Base-by-base conservation (phyloP, 257 asterid genomes). In the Solanum verrucosum region DNA sequence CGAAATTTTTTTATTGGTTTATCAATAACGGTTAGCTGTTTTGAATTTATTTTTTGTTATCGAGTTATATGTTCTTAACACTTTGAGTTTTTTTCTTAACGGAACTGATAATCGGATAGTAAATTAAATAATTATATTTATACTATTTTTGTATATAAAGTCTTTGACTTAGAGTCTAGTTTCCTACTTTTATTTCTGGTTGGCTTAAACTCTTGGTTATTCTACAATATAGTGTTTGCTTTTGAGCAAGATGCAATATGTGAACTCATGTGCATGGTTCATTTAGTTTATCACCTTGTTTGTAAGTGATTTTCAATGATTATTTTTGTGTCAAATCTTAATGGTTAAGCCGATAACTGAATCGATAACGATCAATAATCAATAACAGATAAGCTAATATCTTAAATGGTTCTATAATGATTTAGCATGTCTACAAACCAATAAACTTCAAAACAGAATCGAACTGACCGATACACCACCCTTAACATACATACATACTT, bases 1-100 rank as follows among this genome's bases (percentile, higher is more conserved):
- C 25, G 1, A 18, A 6, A 6, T 0, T 0, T 0, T 0, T 1
- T 56, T 21, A 20, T 56, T 56, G 2, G 25, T 56, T 56, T 56
- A 56, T 56, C 25, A 20, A 56, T 56, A 21, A 56, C 25, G 1
- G 25, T 20, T 56, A 56, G 65, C 10, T 7, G 11, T 56, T 56
- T 56, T 56, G 65, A 20, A 56, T 56, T 20, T 56, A 20, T 7
- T 20, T 20, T 56, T 20, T 49, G 60, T 49, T 49, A 49, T 49
- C 23, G 9, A 49, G 60, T 49, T 49, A 49, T 49, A 3, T 49
- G 3, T 49, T 49, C 23, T 49, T 16, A 49, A 49, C 23, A 16
- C 21, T 56, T 56, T 56, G 65, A 56, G 5, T 56, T 21, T 20
- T 56, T 56, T 49, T 7, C 25, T 56, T 56, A 56, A 56, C 25